These are phyloP conservation scores for Asterochloris erici DNA, from an alignment of 139 green algal species.

Conservation along the genomic window DNA sequence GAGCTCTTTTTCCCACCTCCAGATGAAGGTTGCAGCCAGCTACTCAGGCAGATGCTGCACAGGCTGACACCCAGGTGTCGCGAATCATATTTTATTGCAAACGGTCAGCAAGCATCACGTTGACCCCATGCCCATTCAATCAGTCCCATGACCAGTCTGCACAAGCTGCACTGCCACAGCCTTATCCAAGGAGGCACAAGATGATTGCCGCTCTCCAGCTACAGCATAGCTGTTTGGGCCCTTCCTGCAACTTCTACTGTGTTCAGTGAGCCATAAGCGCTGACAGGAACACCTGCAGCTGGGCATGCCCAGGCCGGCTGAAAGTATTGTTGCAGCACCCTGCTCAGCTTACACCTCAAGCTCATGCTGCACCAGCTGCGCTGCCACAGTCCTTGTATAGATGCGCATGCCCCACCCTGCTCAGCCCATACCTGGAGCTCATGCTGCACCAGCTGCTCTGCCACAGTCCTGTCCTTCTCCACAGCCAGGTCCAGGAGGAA, in stretches of 20 bases:
- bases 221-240: too few species aligned
- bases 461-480: neutral
- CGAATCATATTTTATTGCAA: too few species aligned
- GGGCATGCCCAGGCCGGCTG: neutral
- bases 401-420: neutral
- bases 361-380: neutral
- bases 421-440: constrained; percentile 10
- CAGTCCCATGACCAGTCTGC: too few species aligned
- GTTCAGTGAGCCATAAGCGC: neutral
- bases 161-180: too few species aligned
- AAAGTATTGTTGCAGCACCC: neutral
- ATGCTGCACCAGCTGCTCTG: constrained; percentile 1
- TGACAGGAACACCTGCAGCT: neutral
- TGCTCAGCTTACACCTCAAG: neutral
- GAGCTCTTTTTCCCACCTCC: too few species aligned
- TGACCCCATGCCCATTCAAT: too few species aligned
- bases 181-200: too few species aligned
- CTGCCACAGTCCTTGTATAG: neutral
- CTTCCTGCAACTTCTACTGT: neutral
- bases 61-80: too few species aligned
- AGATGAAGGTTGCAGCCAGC: too few species aligned
- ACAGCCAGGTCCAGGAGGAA: neutral
- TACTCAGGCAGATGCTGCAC: too few species aligned
- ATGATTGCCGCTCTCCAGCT: too few species aligned
- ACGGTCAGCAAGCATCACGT: too few species aligned